Percentiles rank a stretch among this genome's conserved stretches.
Evolutionary conservation across 495 filamentous ascomycete genomes (phyloP).

Genomic region (Penicillium egyptiacum): DNA sequence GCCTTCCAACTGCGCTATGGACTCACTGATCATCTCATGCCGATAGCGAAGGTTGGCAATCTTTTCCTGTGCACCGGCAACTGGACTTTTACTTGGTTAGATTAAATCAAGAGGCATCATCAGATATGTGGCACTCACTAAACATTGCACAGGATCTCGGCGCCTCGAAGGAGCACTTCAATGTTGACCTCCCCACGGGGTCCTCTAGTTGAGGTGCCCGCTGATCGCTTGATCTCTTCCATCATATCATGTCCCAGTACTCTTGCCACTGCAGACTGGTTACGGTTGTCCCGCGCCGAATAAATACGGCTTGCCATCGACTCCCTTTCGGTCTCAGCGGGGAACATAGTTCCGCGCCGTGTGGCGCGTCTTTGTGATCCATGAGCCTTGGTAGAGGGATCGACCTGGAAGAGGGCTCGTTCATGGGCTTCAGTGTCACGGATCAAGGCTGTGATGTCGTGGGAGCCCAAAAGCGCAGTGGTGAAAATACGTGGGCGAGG

Average conservation of each 20-base stretch:
- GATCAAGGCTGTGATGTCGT: conserved; percentile 92
- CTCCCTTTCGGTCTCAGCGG: conserved; percentile 40
- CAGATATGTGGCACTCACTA: conserved; percentile 56
- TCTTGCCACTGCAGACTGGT: conserved; percentile 84
- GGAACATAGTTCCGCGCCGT: conserved; percentile 49
- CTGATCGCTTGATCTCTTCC: conserved; percentile 68
- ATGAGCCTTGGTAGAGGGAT: conserved; percentile 55
- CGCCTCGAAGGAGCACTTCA: conserved; percentile 79
- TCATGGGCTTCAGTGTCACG: conserved; percentile 95
- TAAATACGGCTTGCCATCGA: conserved; percentile 53
- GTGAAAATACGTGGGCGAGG: conserved; percentile 92
- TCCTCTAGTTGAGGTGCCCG: conserved; percentile 42
- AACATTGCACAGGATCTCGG: conserved; percentile 85
- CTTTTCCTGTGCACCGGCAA: conserved; percentile 77
- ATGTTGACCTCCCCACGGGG: conserved; percentile 75
- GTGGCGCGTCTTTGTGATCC: conserved; percentile 43
- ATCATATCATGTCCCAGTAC: conserved; percentile 87
- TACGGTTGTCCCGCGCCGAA: conserved; percentile 56
- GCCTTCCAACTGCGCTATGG: conserved; percentile 74
- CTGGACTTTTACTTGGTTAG: conserved; percentile 51
- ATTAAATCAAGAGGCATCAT: background rate
- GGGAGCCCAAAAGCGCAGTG: conserved; percentile 80
- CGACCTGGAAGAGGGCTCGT: conserved; percentile 89
- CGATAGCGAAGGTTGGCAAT: conserved; percentile 71
- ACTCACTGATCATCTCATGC: conserved; percentile 69